These are phyloP conservation scores for Flueggea neowawraea DNA, from an alignment of 441 rosid genomes.

Conservation along the genomic window DNA sequence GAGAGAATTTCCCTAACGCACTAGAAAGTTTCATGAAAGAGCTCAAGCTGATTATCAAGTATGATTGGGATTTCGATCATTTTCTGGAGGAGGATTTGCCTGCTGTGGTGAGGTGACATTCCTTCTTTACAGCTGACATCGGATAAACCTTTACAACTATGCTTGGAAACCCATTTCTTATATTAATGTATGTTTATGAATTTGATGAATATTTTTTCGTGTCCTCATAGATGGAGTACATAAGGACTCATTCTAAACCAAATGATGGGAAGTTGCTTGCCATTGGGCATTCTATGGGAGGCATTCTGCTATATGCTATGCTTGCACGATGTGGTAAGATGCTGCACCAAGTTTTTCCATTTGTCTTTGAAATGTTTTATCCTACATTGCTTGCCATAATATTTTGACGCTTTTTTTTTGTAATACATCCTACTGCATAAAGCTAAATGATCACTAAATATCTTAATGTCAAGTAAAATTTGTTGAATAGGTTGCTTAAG, in stretches of 20 bases:
- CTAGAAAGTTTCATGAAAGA: conserved; percentile 53
- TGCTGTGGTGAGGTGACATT: conserved; percentile 87
- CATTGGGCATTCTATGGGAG: conserved; percentile 97
- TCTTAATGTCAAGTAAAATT: too few relatives aligned
- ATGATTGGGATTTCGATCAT: conserved; percentile 90
- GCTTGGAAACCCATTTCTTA: background rate
- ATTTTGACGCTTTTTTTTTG: background rate
- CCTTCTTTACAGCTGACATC: background rate
- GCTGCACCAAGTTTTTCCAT: background rate
- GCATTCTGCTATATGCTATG: conserved; percentile 81
- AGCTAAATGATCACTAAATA: too few relatives aligned
- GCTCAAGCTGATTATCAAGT: conserved; percentile 53
- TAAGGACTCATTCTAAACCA: conserved; percentile 51
- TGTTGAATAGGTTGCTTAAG: too few relatives aligned
- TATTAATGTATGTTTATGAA: too few relatives aligned
- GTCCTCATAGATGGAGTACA: conserved; percentile 68
- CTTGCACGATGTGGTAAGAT: conserved; percentile 67
- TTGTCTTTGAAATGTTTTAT: background rate
- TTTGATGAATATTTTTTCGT: conserved; percentile 2
- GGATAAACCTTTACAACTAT: too few relatives aligned
- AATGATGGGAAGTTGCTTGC: conserved; percentile 76
- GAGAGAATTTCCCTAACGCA: conserved; percentile 37
- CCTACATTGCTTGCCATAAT: background rate
- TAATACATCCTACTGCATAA: too few relatives aligned
- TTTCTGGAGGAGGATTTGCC: conserved; percentile 86